Base-by-base conservation (phyloP, 805 yeast genomes). In the Ogataea siamensis region DNA sequence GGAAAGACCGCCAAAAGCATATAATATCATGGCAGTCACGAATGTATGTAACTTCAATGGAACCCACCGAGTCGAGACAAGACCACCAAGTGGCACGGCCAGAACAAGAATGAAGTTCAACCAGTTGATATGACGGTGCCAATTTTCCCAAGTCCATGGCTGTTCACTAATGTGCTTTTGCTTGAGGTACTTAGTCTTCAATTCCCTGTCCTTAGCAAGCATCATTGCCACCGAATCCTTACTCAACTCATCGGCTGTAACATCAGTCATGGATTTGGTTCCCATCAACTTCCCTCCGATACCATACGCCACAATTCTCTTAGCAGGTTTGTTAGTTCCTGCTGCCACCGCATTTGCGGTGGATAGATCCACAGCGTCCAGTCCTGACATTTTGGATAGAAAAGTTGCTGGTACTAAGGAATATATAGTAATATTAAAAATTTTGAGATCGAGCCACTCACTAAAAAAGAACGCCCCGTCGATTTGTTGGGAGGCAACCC, bases 121-220 rank as follows among this genome's bases (percentile, higher is more conserved):
- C 93, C 93, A 85, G 63, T 85, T 85, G 53, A 85, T 65, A 60
- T 85, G 88, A 52, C 74, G 63, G 54, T 77, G 68, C 87, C 91
- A 85, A 63, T 84, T 85, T 33, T 65, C 48, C 35, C 67, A 45
- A 15, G 93, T 84, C 87, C 88, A 83, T 12, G 88, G 86, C 64
- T 77, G 74, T 56, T 85, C 94, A 34, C 84, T 76, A 39, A 85
- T 83, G 57, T 85, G 94, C 39, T 63, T 66, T 34, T 55, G 53
- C 37, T 64, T 62, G 39, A 62, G 50, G 47, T 60, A 68, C 47
- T 70, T 70, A 24, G 59, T 62, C 39, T 64, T 58, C 40, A 70
- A 67, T 56, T 61, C 66, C 37, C 62, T 60, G 46, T 74, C 76
- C 47, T 66, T 68, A 33, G 60, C 68, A 30, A 75, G 49, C 42